These are phyloP conservation scores for Silene coronaria DNA, from an alignment of 179 eudicot genomes.

Conservation along the genomic window DNA sequence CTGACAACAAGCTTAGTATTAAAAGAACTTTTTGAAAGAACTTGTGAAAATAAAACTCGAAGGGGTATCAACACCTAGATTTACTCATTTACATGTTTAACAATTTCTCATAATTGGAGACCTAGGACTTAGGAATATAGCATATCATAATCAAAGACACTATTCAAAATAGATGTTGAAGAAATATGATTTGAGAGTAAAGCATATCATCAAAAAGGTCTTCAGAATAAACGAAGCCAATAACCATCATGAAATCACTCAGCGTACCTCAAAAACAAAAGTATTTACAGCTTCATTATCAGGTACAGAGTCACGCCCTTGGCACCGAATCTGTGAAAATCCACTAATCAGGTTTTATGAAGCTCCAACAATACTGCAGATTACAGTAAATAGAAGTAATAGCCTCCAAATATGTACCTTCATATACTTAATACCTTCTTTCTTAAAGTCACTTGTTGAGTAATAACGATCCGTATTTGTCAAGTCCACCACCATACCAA, in stretches of 20 bases:
- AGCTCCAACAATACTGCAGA: neutral
- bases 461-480: constrained; percentile 62
- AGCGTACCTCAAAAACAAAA: constrained; percentile 50
- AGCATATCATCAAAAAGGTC: neutral
- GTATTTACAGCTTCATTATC: constrained; percentile 55
- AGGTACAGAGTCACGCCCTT: constrained; percentile 59
- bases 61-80: neutral
- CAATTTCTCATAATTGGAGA: neutral
- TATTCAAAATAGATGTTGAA: neutral
- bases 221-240: neutral
- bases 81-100: neutral
- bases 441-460: constrained; percentile 35
- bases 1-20: constrained; percentile 1
- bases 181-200: neutral
- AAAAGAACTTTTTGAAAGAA: neutral
- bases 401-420: constrained; percentile 30
- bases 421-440: constrained; percentile 42
- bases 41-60: neutral
- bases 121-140: neutral
- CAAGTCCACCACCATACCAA: constrained; percentile 58
- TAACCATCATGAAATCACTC: constrained; percentile 6
- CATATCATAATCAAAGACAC: neutral
- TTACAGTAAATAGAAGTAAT: neutral
- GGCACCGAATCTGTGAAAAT: constrained; percentile 44
- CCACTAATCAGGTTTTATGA: neutral